These are phyloP conservation scores for Adansonia gregorii DNA, from an alignment of 441 rosid genomes.

Conservation along the genomic window DNA sequence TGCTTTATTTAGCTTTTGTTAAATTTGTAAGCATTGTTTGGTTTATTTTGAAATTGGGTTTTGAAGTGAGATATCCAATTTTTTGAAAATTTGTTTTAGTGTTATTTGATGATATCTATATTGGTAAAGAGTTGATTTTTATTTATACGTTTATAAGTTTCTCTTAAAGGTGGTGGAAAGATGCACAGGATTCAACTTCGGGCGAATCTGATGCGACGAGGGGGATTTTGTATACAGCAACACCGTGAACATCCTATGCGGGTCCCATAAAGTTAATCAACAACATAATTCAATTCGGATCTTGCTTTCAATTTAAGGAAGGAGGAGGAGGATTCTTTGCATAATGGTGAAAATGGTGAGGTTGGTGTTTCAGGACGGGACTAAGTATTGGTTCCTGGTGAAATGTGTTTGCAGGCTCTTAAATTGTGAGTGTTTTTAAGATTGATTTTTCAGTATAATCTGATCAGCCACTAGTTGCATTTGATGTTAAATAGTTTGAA, in stretches of 20 bases:
- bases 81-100: background rate
- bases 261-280: slow-evolving; percentile 94
- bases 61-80: background rate
- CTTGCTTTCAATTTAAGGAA: slow-evolving; percentile 75
- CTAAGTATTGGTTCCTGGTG: slow-evolving; percentile 87
- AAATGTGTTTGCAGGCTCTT: slow-evolving; percentile 94
- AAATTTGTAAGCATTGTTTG: background rate
- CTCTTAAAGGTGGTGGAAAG: slow-evolving; percentile 88
- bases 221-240: slow-evolving; percentile 73
- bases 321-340: slow-evolving; percentile 55
- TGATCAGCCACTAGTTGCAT: background rate
- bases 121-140: slow-evolving; percentile 24
- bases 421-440: slow-evolving; percentile 65
- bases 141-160: background rate
- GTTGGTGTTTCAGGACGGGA: slow-evolving; percentile 86
- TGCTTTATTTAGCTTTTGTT: background rate
- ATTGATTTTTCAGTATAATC: slow-evolving; percentile 1
- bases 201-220: slow-evolving; percentile 54
- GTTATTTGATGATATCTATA: slow-evolving; percentile 27
- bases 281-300: slow-evolving; percentile 81
- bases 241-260: slow-evolving; percentile 64
- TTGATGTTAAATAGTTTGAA: background rate
- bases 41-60: background rate
- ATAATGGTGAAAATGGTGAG: slow-evolving; percentile 59
- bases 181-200: slow-evolving; percentile 55